Evolutionary conservation across 176 grass and related monocot species (phyloP).

Genomic region (Chloris gayana): DNA sequence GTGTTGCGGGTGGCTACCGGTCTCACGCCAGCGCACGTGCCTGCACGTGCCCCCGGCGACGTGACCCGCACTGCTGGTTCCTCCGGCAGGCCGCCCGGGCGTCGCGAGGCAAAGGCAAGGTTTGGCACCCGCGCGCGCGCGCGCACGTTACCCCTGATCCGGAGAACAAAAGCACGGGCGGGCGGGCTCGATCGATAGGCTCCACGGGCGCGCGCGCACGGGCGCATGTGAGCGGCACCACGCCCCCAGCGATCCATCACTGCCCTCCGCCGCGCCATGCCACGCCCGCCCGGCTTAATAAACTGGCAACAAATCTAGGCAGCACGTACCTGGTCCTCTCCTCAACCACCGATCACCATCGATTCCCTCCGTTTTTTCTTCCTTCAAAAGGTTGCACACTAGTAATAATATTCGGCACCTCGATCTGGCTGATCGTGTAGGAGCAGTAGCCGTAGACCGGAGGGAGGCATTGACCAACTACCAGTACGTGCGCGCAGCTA

Average conservation of each 20-base stretch:
- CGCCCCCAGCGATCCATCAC: neutral
- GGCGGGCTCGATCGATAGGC: neutral
- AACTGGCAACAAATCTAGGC: conserved; percentile 23
- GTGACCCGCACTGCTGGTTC: conserved; percentile 48
- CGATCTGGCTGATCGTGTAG: neutral
- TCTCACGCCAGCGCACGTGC: conserved; percentile 67
- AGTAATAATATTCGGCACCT: neutral
- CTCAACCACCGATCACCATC: neutral
- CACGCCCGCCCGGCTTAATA: conserved; percentile 17
- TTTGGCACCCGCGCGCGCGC: neutral
- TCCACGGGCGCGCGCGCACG: neutral
- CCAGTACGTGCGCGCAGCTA: conserved; percentile 19
- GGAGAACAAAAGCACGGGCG: neutral
- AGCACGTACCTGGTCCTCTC: conserved; percentile 10
- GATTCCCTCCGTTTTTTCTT: neutral
- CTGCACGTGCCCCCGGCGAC: conserved; percentile 55
- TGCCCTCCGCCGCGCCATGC: neutral
- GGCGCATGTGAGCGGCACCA: conserved; percentile 45
- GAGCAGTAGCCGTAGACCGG: neutral
- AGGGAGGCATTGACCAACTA: conserved; percentile 26
- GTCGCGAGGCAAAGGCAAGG: neutral
- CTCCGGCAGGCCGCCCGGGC: conserved; percentile 1
- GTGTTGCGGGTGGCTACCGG: neutral
- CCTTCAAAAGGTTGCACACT: neutral
- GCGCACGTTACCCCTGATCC: conserved; percentile 23